phyloP scores from a whole-genome alignment of 2,329 filamentous ascomycete species.

The Monilinia aucupariae region DNA sequence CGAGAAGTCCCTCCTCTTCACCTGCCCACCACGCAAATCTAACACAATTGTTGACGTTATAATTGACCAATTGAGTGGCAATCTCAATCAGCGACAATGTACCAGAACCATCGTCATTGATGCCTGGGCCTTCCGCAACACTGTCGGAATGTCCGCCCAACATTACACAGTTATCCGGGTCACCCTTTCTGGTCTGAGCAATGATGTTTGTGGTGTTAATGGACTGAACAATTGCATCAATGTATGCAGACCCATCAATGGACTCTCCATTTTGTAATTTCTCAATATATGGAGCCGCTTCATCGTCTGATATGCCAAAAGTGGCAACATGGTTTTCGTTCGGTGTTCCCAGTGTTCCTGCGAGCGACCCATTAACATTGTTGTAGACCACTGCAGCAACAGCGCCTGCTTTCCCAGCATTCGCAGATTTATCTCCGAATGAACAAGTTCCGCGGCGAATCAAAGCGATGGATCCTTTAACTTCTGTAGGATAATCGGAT shows the following conservation, averaged over 20 bases:
- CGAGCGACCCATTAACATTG: slow-evolving; percentile 46
- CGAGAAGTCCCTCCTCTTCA: slow-evolving; percentile 61
- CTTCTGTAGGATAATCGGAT: slow-evolving; percentile 55
- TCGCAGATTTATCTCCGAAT: slow-evolving; percentile 65
- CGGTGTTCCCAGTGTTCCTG: slow-evolving; percentile 63
- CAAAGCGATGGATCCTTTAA: slow-evolving; percentile 62
- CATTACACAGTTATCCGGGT: slow-evolving; percentile 60
- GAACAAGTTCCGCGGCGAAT: slow-evolving; percentile 64
- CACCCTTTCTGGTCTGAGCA: slow-evolving; percentile 55
- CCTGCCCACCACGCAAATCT: slow-evolving; percentile 64
- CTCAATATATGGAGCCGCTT: slow-evolving; percentile 52
- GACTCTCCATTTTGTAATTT: slow-evolving; percentile 47
- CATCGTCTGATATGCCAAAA: slow-evolving; percentile 57
- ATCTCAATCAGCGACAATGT: slow-evolving; percentile 53
- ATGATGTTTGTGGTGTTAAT: slow-evolving; percentile 48
- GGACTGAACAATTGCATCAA: slow-evolving; percentile 49
- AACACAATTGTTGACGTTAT: slow-evolving; percentile 58
- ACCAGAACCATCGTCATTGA: slow-evolving; percentile 40
- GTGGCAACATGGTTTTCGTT: slow-evolving; percentile 58
- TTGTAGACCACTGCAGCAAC: slow-evolving; percentile 65
- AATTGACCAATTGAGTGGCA: slow-evolving; percentile 52
- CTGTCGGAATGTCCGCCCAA: slow-evolving; percentile 60
- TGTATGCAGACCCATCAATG: slow-evolving; percentile 53
- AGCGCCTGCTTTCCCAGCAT: slow-evolving; percentile 65
- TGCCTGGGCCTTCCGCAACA: slow-evolving; percentile 53